Evolutionary conservation across 768 basidiomycete species (phyloP).

Genomic region (Plicaturopsis crispa): DNA sequence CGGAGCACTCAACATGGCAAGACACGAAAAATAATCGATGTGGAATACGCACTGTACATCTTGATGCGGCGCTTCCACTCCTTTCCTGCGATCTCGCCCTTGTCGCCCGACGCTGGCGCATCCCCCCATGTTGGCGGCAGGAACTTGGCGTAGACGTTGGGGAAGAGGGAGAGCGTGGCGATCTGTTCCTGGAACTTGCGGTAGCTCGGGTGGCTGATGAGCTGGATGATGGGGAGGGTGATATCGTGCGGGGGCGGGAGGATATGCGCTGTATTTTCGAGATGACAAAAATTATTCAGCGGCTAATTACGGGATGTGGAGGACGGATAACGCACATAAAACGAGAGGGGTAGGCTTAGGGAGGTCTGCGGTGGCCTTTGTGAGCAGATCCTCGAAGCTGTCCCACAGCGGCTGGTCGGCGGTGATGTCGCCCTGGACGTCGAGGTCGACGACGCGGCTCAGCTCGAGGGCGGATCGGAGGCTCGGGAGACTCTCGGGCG

Average conservation of each 20-base stretch:
- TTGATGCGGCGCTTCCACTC: slow-evolving; percentile 73
- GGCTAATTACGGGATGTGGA: background rate
- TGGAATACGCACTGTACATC: slow-evolving; percentile 66
- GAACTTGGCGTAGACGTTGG: slow-evolving; percentile 67
- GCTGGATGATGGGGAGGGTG: slow-evolving; percentile 62
- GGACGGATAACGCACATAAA: slow-evolving; percentile 42
- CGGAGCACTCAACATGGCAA: slow-evolving; percentile 5
- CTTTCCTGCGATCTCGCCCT: slow-evolving; percentile 38
- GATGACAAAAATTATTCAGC: no score
- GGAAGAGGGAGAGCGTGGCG: slow-evolving; percentile 67
- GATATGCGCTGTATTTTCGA: slow-evolving; percentile 64
- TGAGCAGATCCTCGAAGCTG: slow-evolving; percentile 62
- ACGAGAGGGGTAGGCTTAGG: slow-evolving; percentile 49
- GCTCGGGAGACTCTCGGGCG: slow-evolving; percentile 42
- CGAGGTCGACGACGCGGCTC: slow-evolving; percentile 63
- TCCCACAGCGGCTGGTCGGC: slow-evolving; percentile 50
- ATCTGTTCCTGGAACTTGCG: slow-evolving; percentile 63
- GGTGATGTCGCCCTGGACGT: slow-evolving; percentile 49
- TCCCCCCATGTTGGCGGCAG: slow-evolving; percentile 74
- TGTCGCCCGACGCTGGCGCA: slow-evolving; percentile 33
- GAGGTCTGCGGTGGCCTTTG: slow-evolving; percentile 46
- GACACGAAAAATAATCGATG: slow-evolving; percentile 2
- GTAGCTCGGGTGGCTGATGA: slow-evolving; percentile 75
- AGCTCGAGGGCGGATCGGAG: slow-evolving; percentile 60
- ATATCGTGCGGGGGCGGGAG: slow-evolving; percentile 75